Evolutionary conservation across 2,329 filamentous ascomycete genomes (phyloP), one percentile per base, ranked within the genome.

Genomic region (Ustulina deusta): DNA sequence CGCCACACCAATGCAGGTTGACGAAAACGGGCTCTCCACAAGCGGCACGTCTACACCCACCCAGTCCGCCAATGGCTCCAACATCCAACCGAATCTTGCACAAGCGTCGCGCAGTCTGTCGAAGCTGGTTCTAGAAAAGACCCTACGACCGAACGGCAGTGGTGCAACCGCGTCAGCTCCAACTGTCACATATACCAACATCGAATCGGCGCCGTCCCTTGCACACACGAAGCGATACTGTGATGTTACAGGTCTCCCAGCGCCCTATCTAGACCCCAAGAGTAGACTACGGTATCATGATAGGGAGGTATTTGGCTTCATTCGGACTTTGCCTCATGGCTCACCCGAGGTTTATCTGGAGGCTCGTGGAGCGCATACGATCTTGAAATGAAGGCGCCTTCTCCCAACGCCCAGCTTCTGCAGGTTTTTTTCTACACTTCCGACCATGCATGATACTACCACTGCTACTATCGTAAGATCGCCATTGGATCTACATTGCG

Each of bases 181-280:
- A 0, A 88, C 86, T 36, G 92, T 92, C 36, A 97, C 96, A 0
- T 99, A 98, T 80, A 97, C 93, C 6, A 98, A 97, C 78, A 97
- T 99, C 70, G 96, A 98, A 80, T 94, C 93, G 55, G 95, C 96
- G 2, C 96, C 96, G 44, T 96, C 92, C 66, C 83, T 98, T 74
- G 91, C 91, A 58, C 91, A 93, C 73, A 88, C 93, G 77, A 94
- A 91, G 80, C 92, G 91, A 75, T 99, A 98, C 81, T 99, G 96
- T 83, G 97, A 99, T 80, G 88, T 99, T 74, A 99, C 96, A 0
- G 97, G 96, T 1, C 82, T 99, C 71, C 89, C 93, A n/a, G 93
- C 94, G 34, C 91, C 92, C 6, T 99, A 99, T 78, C 89, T 93
- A 36, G 96, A 99, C 78, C 97, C 96, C 2, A 99, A 99, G 86